A percentile compares a stretch with the other conserved stretches of the same genome.
phyloP scores from a whole-genome alignment of 164 flowering plant species.

The Umbilicus rupestris region DNA sequence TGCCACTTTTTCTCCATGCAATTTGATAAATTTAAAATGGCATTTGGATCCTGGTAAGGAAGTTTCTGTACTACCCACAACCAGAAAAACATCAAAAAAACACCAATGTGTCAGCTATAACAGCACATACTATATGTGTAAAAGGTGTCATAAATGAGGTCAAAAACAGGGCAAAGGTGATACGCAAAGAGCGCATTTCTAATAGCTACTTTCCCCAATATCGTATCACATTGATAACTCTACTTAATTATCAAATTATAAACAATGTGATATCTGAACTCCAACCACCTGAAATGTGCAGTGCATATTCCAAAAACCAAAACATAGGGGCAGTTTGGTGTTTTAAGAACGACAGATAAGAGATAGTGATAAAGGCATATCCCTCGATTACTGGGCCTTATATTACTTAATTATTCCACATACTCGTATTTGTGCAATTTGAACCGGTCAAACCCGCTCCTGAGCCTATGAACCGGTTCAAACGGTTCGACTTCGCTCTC shows the following conservation, averaged over 20 bases:
- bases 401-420: neutral
- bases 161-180: neutral
- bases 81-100: neutral
- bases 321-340: neutral
- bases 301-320: neutral
- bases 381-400: neutral
- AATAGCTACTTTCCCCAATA: neutral
- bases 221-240: neutral
- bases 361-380: neutral
- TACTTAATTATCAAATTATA: neutral
- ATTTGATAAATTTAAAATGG: no score
- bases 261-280: neutral
- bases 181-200: conserved; percentile 1
- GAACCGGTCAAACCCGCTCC: neutral
- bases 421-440: conserved; percentile 2
- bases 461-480: neutral
- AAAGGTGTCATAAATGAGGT: neutral
- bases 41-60: no score
- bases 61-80: neutral
- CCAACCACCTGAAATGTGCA: conserved; percentile 5
- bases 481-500: neutral
- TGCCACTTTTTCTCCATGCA: no score
- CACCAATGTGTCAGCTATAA: neutral
- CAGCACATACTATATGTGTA: neutral
- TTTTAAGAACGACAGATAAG: neutral